Percentiles rank a stretch among this genome's conserved stretches.
These are phyloP conservation scores for Pseudogymnoascus verrucosus DNA, from an alignment of 2,329 filamentous ascomycete genomes.

Conservation along the genomic window DNA sequence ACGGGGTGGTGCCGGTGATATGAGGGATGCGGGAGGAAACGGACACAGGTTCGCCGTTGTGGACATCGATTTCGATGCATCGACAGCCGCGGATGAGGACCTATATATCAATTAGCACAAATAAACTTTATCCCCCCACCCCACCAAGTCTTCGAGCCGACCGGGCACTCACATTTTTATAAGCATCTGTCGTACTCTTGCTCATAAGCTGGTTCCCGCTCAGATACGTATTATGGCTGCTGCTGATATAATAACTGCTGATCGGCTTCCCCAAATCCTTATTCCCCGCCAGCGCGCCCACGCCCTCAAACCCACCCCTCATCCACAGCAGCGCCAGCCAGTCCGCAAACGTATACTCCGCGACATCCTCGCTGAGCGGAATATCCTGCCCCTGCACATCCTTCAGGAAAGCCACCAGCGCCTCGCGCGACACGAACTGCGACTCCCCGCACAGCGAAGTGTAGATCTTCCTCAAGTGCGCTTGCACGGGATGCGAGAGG, in stretches of 20 bases:
- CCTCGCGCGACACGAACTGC: conserved; percentile 29
- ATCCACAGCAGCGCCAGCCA: conserved; percentile 26
- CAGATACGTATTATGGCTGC: conserved; percentile 91
- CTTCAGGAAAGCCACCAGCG: conserved; percentile 43
- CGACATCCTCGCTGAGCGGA: conserved; percentile 17
- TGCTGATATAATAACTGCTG: conserved; percentile 82
- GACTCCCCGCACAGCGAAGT: conserved; percentile 33
- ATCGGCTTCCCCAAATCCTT: conserved; percentile 27
- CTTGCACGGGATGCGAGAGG: conserved; percentile 41
- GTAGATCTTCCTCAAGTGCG: conserved; percentile 41
- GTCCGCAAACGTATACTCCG: conserved; percentile 26
- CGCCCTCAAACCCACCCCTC: conserved; percentile 23
- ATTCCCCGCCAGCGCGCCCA: conserved; percentile 16
- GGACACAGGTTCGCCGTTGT: conserved; percentile 53
- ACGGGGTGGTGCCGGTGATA: neutral
- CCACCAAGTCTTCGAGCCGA: neutral
- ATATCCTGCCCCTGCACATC: conserved; percentile 34
- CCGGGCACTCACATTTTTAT: conserved; percentile 55
- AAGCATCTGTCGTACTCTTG: conserved; percentile 67
- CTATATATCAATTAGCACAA: conserved; percentile 30
- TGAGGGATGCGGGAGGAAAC: neutral
- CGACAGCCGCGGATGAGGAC: conserved; percentile 71
- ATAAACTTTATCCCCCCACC: neutral
- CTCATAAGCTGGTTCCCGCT: conserved; percentile 79
- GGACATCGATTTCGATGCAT: conserved; percentile 92